Conservation (phyloP, 768 basidiomycete species). For the Coprinopsis strossmayeri region DNA sequence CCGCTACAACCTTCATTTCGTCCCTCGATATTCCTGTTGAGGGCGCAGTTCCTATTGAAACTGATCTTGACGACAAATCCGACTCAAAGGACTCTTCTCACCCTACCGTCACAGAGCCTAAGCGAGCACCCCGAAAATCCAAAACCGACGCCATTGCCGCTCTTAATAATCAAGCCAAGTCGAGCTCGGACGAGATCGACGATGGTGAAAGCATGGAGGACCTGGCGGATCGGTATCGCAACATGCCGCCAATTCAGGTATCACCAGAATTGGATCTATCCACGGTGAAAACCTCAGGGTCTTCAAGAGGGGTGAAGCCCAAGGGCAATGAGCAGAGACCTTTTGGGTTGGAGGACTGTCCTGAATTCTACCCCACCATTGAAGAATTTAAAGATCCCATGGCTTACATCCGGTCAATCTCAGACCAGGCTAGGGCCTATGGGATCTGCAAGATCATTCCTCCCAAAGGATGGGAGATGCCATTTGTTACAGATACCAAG, state of each 20-base stretch:
- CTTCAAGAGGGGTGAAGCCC: constrained; percentile 27
- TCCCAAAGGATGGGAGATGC: constrained; percentile 90
- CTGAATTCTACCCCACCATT: constrained; percentile 78
- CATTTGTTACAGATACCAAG: constrained; percentile 92
- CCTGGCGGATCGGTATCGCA: constrained; percentile 41
- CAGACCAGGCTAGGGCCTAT: constrained; percentile 60
- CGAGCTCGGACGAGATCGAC: constrained; percentile 47
- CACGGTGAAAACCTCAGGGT: constrained; percentile 62
- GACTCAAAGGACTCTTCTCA: constrained; percentile 29
- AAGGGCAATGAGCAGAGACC: constrained; percentile 45
- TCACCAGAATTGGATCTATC: constrained; percentile 59
- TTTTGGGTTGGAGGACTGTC: constrained; percentile 87
- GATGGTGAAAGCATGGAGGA: constrained; percentile 46
- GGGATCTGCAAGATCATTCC: constrained; percentile 98
- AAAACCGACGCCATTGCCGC: constrained; percentile 85
- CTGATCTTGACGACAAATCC: constrained; percentile 32
- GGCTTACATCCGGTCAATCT: constrained; percentile 83
- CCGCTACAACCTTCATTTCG: constrained; percentile 49
- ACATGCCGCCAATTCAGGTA: constrained; percentile 55
- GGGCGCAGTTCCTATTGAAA: constrained; percentile 60
- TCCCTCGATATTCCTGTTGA: constrained; percentile 75
- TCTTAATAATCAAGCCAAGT: constrained; percentile 59
- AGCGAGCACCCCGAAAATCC: constrained; percentile 82
- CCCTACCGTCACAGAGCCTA: constrained; percentile 37
- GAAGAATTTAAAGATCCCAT: constrained; percentile 95